phyloP scores from a whole-genome alignment of 2,329 filamentous ascomycete genomes.

The Alternaria sp. region DNA sequence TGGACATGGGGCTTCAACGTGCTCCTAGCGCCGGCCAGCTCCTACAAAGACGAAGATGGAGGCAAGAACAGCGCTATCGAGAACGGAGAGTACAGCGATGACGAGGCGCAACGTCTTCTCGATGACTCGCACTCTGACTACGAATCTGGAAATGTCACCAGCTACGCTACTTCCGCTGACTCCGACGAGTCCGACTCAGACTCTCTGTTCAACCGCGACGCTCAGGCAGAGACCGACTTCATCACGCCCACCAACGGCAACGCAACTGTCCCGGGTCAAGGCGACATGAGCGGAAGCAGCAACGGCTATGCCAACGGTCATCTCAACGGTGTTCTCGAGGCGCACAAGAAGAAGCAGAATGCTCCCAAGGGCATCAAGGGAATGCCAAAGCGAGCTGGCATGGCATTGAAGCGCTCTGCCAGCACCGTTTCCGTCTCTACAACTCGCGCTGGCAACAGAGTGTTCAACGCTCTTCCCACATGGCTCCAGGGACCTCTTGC shows the following conservation, averaged over 20 bases:
- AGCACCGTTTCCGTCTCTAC: conserved; percentile 34
- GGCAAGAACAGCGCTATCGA: conserved; percentile 51
- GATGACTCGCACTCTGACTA: conserved; percentile 54
- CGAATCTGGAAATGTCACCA: conserved; percentile 54
- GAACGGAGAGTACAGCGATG: conserved; percentile 62
- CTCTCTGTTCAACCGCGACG: conserved; percentile 37
- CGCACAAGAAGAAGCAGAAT: conserved; percentile 28
- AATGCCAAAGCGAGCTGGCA: conserved; percentile 39
- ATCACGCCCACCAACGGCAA: conserved; percentile 59
- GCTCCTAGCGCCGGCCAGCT: conserved; percentile 82
- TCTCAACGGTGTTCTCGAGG: conserved; percentile 40
- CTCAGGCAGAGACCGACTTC: conserved; percentile 39
- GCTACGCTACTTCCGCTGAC: conserved; percentile 45
- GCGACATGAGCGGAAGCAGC: conserved; percentile 47
- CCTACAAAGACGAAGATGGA: conserved; percentile 68
- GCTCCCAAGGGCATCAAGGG: conserved; percentile 44
- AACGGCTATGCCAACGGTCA: conserved; percentile 47
- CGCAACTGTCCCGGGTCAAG: conserved; percentile 47
- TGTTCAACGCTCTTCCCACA: conserved; percentile 60
- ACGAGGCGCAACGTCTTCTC: conserved; percentile 52
- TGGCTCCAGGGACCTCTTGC: conserved; percentile 60
- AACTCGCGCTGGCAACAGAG: conserved; percentile 40
- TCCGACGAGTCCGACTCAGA: conserved; percentile 37
- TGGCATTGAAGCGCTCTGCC: conserved; percentile 24
- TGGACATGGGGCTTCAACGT: conserved; percentile 99